Evolutionary conservation across 139 green algal genomes (phyloP).

Genomic region (Marvania coccoides): DNA sequence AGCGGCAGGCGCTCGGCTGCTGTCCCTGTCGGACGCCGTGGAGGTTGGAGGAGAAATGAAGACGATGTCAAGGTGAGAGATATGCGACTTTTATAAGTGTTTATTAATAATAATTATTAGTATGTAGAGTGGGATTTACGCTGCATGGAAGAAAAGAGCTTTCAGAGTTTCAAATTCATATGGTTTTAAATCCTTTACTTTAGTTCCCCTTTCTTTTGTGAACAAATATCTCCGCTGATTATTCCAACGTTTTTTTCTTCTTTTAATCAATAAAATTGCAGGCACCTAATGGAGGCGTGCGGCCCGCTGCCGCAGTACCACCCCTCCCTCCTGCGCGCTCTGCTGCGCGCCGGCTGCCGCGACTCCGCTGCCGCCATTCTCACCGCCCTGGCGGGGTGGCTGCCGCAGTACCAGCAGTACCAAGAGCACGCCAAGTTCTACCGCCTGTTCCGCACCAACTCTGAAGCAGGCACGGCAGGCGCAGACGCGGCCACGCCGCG

Average conservation of each 20-base stretch:
- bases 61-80: background rate
- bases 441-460: background rate
- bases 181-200: background rate
- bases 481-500: background rate
- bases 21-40: conserved; percentile 1
- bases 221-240: background rate
- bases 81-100: background rate
- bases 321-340: conserved; percentile 8
- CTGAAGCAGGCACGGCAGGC: background rate
- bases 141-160: too few species aligned
- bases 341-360: conserved; percentile 4
- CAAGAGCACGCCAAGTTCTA: background rate
- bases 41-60: background rate
- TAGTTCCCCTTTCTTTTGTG: background rate
- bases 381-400: background rate
- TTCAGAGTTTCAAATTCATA: too few species aligned
- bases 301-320: conserved; percentile 28
- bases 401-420: background rate
- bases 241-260: background rate
- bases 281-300: conserved; percentile 2
- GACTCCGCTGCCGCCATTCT: background rate
- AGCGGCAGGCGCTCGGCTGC: conserved; percentile 1
- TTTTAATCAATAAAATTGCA: too few species aligned
- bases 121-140: too few species aligned
- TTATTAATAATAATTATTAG: background rate